Evolutionary conservation across 495 filamentous ascomycete species (phyloP).

Genomic region (Thermochaetoides thermophila): DNA sequence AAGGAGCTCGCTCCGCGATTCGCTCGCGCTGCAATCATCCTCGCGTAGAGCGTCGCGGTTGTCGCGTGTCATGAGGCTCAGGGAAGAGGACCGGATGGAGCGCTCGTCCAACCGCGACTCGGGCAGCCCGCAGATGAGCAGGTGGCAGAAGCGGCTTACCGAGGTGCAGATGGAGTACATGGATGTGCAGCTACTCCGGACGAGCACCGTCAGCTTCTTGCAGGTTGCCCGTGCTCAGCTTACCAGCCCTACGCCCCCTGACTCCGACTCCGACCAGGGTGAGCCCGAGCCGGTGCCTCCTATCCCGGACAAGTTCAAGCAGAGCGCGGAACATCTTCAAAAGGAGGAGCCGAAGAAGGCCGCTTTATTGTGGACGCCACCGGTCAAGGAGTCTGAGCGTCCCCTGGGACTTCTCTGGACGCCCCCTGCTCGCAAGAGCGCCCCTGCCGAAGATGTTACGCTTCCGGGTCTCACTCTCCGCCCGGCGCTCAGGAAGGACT

Average conservation of each 20-base stretch:
- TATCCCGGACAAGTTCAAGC: conserved; percentile 14
- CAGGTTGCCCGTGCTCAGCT: conserved; percentile 26
- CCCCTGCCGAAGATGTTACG: conserved; percentile 4
- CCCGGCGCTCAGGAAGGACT: conserved; percentile 17
- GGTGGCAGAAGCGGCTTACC: conserved; percentile 20
- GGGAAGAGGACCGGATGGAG: too few species aligned
- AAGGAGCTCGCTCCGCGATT: conserved; percentile 19
- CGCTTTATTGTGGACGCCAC: conserved; percentile 14
- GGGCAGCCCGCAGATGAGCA: conserved; percentile 10
- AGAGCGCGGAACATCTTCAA: conserved; percentile 6
- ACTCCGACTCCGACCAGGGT: conserved; percentile 25
- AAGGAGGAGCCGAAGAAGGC: background rate
- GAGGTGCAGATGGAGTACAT: conserved; percentile 32
- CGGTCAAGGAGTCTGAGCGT: background rate
- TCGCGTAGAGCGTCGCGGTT: conserved; percentile 24
- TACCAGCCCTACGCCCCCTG: conserved; percentile 36
- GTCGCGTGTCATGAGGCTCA: conserved; percentile 10
- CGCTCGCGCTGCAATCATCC: conserved; percentile 11
- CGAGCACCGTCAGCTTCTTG: conserved; percentile 24
- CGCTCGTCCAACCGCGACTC: conserved; percentile 4
- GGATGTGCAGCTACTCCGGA: conserved; percentile 23
- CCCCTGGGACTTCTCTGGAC: conserved; percentile 7
- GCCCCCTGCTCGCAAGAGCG: conserved; percentile 3
- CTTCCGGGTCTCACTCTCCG: conserved; percentile 20
- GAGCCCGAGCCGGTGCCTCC: background rate